Evolutionary conservation across 192 early-diverging fungal genomes (phyloP), one percentile per base, ranked within the genome.

Genomic region (Umbelopsis ramanniana): DNA sequence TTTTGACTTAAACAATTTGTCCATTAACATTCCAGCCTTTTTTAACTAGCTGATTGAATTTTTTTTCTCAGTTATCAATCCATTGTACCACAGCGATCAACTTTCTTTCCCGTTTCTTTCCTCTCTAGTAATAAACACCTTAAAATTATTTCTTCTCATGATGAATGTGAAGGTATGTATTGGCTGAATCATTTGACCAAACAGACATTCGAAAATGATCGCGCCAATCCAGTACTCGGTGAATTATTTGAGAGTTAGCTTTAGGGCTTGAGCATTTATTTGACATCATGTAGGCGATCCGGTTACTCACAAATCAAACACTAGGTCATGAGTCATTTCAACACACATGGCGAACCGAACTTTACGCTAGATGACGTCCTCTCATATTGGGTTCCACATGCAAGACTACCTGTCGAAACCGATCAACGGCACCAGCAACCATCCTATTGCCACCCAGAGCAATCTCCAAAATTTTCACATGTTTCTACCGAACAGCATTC

Each of bases 101-200:
- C 2, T n/a, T 17, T 50, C n/a, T 50, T 19, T 0, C 17, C 17
- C 48, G 40, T 43, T 43, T 50, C 29, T 50, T 50, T 17, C n/a
- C 48, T 50, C 48, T 50, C 19, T n/a, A 6, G n/a, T 15, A 50
- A 50, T 50, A 50, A 50, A 50, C 19, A n/a, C 48, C 7, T 50
- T 50, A 21, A 3, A 8, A 2, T 6, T 50, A n/a, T 50, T n/a
- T 50, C n/a, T n/a, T n/a, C 15, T 2, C 2, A 50, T 17, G 48
- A 19, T 50, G 48, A 21, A 50, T 50, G 15, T 15, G 48, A 17
- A 50, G 48, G 48, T 50, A 50, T 21, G 5, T 10, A 17, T 43
- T 50, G 48, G 48, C 48, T 50, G 15, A 21, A 50, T 50, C 48
- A 50, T 6, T 50, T 50, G 48, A 50, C 48, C 48, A 50, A 50